Evolutionary conservation across 2,329 filamentous ascomycete species (phyloP).

Genomic region (Talaromyces sp.): DNA sequence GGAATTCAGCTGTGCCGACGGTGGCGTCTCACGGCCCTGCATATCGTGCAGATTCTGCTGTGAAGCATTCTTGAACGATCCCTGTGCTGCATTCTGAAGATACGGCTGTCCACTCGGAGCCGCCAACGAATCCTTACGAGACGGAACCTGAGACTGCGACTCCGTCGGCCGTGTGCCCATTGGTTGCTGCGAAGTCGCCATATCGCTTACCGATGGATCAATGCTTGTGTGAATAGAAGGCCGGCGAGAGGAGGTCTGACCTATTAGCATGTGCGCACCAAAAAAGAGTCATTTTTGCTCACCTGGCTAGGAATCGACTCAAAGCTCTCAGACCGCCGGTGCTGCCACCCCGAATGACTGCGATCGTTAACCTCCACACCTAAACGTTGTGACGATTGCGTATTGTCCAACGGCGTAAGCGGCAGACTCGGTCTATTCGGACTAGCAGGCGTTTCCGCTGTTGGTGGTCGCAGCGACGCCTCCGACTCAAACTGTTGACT

Average conservation of each 20-base stretch:
- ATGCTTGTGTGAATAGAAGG: constrained; percentile 10
- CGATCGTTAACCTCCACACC: constrained; percentile 9
- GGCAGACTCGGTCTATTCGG: constrained; percentile 4
- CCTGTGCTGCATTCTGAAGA: constrained; percentile 21
- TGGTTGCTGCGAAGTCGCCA: constrained; percentile 2
- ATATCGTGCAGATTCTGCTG: constrained; percentile 36
- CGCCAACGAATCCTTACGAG: constrained; percentile 14
- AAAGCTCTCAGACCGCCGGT: constrained; percentile 22
- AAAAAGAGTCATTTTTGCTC: constrained; percentile 8
- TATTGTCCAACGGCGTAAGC: constrained; percentile 19
- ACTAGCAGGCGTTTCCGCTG: constrained; percentile 11
- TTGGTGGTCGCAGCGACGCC: constrained; percentile 4
- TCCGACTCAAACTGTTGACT: not conserved
- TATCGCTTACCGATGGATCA: constrained; percentile 6
- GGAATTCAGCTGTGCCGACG: constrained; percentile 27
- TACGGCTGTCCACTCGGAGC: constrained; percentile 10
- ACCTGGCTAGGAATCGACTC: constrained; percentile 24
- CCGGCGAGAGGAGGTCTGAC: constrained; percentile 12
- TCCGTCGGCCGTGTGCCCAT: not conserved
- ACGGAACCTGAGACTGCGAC: not conserved
- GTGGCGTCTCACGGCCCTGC: constrained; percentile 47
- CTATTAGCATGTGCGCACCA: constrained; percentile 2
- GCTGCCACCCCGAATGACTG: constrained; percentile 22
- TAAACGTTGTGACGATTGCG: constrained; percentile 22
- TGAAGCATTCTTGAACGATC: constrained; percentile 28